Conservation (phyloP, 2,329 filamentous ascomycete genomes). For the Thelonectria rubi region DNA sequence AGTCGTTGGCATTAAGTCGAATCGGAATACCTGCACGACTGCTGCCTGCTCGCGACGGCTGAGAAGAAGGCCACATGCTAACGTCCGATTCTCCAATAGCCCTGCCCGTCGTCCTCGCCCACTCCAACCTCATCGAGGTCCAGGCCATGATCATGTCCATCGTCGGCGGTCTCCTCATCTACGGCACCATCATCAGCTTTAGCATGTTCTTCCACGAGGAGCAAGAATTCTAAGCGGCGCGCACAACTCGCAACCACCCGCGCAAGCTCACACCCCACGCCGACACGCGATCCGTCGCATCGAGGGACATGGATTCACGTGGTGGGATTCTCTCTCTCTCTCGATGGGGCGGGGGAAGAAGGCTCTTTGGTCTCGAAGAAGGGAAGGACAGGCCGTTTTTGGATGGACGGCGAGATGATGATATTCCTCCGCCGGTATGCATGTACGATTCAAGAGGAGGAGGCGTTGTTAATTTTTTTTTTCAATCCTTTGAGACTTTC, state of each 20-base stretch:
- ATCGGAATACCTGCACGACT: neutral
- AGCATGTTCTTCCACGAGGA: constrained; percentile 98
- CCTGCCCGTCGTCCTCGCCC: constrained; percentile 86
- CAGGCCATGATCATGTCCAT: constrained; percentile 97
- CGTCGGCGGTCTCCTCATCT: constrained; percentile 90
- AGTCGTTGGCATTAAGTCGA: neutral
- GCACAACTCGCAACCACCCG: no score
- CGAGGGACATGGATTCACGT: neutral
- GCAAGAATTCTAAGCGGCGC: constrained; percentile 79
- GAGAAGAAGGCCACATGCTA: constrained; percentile 19
- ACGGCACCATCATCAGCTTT: constrained; percentile 98
- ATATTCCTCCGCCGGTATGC: constrained; percentile 18
- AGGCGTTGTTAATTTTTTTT: constrained; percentile 2
- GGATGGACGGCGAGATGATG: constrained; percentile 16
- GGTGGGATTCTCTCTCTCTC: neutral
- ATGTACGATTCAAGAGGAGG: constrained; percentile 36
- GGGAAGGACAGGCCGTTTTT: constrained; percentile 3
- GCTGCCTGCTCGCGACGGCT: neutral
- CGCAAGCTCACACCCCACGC: constrained; percentile 2
- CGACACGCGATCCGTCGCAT: neutral
- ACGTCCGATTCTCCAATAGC: constrained; percentile 61
- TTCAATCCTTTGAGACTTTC: constrained; percentile 27
- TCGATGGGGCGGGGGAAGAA: neutral
- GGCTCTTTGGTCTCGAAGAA: neutral
- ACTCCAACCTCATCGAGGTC: constrained; percentile 81